phyloP scores from a whole-genome alignment of 192 early-diverging fungal genomes.

The Radiomyces spectabilis region DNA sequence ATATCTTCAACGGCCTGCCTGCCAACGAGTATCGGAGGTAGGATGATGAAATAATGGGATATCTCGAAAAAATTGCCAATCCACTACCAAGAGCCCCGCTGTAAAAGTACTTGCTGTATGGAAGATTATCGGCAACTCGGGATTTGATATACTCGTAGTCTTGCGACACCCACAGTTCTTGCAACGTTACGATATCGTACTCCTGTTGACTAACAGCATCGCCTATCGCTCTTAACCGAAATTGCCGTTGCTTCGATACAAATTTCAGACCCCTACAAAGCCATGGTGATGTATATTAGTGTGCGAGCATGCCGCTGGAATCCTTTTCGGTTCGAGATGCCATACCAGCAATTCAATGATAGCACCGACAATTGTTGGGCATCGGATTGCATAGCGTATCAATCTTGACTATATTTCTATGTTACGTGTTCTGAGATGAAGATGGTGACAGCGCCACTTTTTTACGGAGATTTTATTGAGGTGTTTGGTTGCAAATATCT shows the following conservation, averaged over 20 bases:
- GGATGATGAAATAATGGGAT: constrained; percentile 33
- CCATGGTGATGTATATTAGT: background rate
- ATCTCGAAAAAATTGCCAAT: constrained; percentile 34
- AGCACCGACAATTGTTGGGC: constrained; percentile 31
- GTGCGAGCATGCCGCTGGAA: background rate
- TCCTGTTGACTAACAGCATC: constrained; percentile 18
- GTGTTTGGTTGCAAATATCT: no score
- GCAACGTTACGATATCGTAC: constrained; percentile 36
- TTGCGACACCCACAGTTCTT: constrained; percentile 38
- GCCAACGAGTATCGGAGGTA: constrained; percentile 38
- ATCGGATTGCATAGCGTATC: no score
- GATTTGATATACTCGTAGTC: constrained; percentile 29
- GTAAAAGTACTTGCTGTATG: constrained; percentile 27
- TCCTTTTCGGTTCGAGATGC: background rate
- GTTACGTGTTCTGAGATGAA: no score
- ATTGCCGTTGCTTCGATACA: constrained; percentile 36
- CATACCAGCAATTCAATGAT: constrained; percentile 47
- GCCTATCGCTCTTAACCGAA: constrained; percentile 42
- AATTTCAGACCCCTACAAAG: constrained; percentile 33
- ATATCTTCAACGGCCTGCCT: constrained; percentile 41
- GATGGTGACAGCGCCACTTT: no score
- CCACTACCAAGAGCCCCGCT: constrained; percentile 36
- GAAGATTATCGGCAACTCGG: constrained; percentile 10
- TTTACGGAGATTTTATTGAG: no score
- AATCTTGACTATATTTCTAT: no score